Evolutionary conservation across 139 green algal genomes (phyloP).

Genomic region (Chlamydomonas sp.): DNA sequence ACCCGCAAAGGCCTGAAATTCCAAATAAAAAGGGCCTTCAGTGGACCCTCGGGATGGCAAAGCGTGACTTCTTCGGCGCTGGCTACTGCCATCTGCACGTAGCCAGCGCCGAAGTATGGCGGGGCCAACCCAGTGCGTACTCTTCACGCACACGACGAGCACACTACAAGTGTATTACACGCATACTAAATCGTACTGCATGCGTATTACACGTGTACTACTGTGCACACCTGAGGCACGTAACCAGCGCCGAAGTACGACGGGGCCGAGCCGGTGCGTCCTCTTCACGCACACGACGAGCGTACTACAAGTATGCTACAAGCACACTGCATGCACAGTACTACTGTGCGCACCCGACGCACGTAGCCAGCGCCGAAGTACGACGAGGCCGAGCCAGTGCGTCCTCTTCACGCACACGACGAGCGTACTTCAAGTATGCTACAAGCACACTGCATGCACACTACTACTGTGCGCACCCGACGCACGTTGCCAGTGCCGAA

Average conservation of each 20-base stretch:
- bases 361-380: constrained; percentile 89
- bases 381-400: constrained; percentile 93
- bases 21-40: too few relatives aligned
- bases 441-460: neutral
- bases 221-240: constrained; percentile 45
- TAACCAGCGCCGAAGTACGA: constrained; percentile 89
- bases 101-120: too few relatives aligned
- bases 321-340: neutral
- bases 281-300: neutral
- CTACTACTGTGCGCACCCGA: constrained; percentile 36
- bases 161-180: too few relatives aligned
- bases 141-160: too few relatives aligned
- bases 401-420: constrained; percentile 18
- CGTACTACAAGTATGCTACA: neutral
- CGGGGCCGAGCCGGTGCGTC: constrained; percentile 93
- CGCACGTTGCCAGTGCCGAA: too few relatives aligned
- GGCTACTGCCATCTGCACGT: too few relatives aligned
- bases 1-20: too few relatives aligned
- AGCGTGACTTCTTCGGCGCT: too few relatives aligned
- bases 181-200: too few relatives aligned
- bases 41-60: too few relatives aligned
- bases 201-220: too few relatives aligned
- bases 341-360: constrained; percentile 33
- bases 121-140: too few relatives aligned
- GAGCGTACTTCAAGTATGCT: neutral